Evolutionary conservation across 768 basidiomycete species (phyloP), one percentile per base, ranked within the genome.

Genomic region (Panaeolus papilionaceus): DNA sequence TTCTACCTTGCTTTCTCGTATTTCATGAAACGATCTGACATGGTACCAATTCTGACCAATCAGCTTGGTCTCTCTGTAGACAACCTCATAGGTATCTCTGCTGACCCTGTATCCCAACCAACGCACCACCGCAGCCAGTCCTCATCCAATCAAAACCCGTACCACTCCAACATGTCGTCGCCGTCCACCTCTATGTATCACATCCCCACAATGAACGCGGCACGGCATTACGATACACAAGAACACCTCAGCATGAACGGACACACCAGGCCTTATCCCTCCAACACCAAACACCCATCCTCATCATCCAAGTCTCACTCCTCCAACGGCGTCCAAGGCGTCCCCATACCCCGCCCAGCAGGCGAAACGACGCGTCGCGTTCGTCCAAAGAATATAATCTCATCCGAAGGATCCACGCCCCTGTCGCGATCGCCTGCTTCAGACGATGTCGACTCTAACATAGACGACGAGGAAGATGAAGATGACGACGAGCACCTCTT

Each of bases 31-130:
- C 63, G 44, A 28, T 45, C 16, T 39, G 44, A 66, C 69, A 65
- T 66, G 42, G 49, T 54, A 66, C 62, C 63, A 67, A 49, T 64
- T 45, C 67, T 69, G 45, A 33, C 33, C 66, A 38, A 61, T 61
- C 70, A 94, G 93, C 81, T 92, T 37, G 91, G 91, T n/a, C 74
- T 92, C 62, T 81, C 92, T 0, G 89, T 94, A 37, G 94, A 95
- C 70, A 90, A 90, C 75, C 79, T 95, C 64, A 90, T 95, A 67
- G 92, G 93, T 10, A 76, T 94, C 10, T 82, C 88, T 0, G 70
- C 83, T 0, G 92, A 94, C 67, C 88, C 92, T 5, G 86, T 86
- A 73, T 89, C 91, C 14, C 92, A 92, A 70, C 88, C 90, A 2
- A 89, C 86, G 0, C 92, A 93, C 72, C 84, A 85, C 12, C 85